Percentiles rank a stretch among this genome's conserved stretches.
Evolutionary conservation across 495 filamentous ascomycete genomes (phyloP).

Genomic region (Aspergillus carlsbadensis): DNA sequence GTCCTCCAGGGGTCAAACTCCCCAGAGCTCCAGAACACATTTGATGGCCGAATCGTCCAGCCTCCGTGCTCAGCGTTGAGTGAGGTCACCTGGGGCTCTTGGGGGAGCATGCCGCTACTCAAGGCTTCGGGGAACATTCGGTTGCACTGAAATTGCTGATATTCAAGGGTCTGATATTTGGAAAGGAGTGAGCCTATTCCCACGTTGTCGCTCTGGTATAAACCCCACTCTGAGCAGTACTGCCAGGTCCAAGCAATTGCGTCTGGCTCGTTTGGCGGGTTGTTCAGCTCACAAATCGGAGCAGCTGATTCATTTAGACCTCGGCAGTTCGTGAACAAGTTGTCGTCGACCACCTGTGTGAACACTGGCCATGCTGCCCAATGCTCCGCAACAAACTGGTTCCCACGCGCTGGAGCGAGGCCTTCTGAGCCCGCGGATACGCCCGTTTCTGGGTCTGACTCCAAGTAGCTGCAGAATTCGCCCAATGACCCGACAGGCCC

Average conservation of each 20-base stretch:
- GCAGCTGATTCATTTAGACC: slow-evolving; percentile 28
- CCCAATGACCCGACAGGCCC: slow-evolving; percentile 40
- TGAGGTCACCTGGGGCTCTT: slow-evolving; percentile 31
- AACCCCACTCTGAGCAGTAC: slow-evolving; percentile 60
- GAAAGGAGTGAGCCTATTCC: slow-evolving; percentile 49
- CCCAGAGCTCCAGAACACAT: slow-evolving; percentile 53
- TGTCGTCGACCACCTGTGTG: slow-evolving; percentile 40
- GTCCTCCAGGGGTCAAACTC: slow-evolving; percentile 62
- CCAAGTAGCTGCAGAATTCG: slow-evolving; percentile 48
- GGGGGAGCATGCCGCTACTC: slow-evolving; percentile 43
- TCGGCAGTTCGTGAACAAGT: slow-evolving; percentile 41
- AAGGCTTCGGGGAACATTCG: slow-evolving; percentile 51
- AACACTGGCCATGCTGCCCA: slow-evolving; percentile 49
- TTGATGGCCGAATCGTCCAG: slow-evolving; percentile 58
- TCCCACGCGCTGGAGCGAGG: slow-evolving; percentile 39
- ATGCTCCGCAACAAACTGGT: slow-evolving; percentile 40
- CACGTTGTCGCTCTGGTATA: slow-evolving; percentile 53
- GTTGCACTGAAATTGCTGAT: slow-evolving; percentile 52
- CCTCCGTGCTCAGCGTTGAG: slow-evolving; percentile 51
- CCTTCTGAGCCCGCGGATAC: slow-evolving; percentile 31
- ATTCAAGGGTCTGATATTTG: slow-evolving; percentile 49
- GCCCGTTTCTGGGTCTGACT: slow-evolving; percentile 31
- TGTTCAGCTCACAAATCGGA: slow-evolving; percentile 41
- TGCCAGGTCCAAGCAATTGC: slow-evolving; percentile 59
- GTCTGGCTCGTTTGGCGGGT: slow-evolving; percentile 32